Conservation (phyloP, 1,284 basidiomycete genomes). For the Ganoderma lucidum region DNA sequence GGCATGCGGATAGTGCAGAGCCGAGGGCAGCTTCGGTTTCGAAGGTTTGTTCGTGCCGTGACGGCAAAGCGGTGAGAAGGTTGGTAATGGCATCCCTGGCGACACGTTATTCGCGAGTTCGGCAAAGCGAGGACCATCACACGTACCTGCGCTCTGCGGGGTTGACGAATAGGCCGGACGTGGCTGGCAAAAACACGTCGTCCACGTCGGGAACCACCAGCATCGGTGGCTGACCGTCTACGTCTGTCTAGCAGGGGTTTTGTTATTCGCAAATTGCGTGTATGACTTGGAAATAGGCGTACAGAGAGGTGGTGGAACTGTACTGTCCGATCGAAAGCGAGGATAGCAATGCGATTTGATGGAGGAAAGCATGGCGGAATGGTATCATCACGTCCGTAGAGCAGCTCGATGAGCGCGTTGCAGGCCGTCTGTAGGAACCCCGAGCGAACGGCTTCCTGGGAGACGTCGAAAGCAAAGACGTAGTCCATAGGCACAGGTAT, state of each 20-base stretch:
- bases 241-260: conserved; percentile 52
- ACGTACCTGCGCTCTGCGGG: conserved; percentile 74
- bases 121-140: not conserved
- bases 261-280: conserved; percentile 7
- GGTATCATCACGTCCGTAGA: conserved; percentile 67
- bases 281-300: conserved; percentile 44
- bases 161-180: conserved; percentile 82
- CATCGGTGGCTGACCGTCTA: conserved; percentile 70
- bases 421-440: conserved; percentile 83
- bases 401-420: conserved; percentile 65
- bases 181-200: conserved; percentile 90
- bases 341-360: conserved; percentile 72
- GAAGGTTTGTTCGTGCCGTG: conserved; percentile 64
- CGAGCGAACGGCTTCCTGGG: conserved; percentile 71
- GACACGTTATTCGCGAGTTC: conserved; percentile 16
- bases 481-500: conserved; percentile 77
- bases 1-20: conserved; percentile 77
- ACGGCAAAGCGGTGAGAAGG: conserved; percentile 74
- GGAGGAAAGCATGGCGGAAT: conserved; percentile 60
- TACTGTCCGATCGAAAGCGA: conserved; percentile 86
- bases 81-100: conserved; percentile 64
- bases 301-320: conserved; percentile 95
- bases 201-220: conserved; percentile 90
- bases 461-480: conserved; percentile 93
- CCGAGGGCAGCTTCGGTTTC: conserved; percentile 76